Base-by-base conservation (phyloP, 352 stramenopile genomes). In the Phytopythium mirpurense region DNA sequence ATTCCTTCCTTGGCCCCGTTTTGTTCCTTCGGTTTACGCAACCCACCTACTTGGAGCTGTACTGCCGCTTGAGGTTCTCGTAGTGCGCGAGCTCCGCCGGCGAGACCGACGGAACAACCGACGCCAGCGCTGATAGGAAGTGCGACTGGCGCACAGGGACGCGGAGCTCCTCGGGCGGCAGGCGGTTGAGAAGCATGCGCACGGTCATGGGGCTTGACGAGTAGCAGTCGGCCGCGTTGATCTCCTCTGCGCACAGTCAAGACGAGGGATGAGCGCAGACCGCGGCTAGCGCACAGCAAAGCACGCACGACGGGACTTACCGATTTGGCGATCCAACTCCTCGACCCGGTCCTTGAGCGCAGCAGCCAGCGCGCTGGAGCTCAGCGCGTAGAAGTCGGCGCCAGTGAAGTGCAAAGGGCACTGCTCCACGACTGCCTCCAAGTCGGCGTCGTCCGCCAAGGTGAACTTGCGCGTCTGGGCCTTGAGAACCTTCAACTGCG, bases 11-110 rank as follows among this genome's bases (percentile, higher is more conserved):
- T 8, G 14, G 10, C 5, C 15, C 41, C 41, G 24, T 6, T 23
- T 47, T 31, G 11, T 21, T 47, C 29, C n/a, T n/a, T 45, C 40
- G 4, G 5, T 9, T 47, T 32, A 32, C 14, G 40, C 40, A n/a
- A 41, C 40, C 52, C 50, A 46, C 49, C 48, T 86, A 66, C 21
- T 67, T 78, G 9, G 76, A 90, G 54, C 76, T 95, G 66, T 92
- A 96, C 71, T 96, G 80, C 43, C 80, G 60, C 45, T 86, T 86
- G 32, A 96, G 70, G 24, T 78, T 81, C 56, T 96, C 88, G 63
- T 96, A 96, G 57, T 96, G 88, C 37, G 65, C 57, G 38, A 96
- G 74, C 64, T 96, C 88, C 9, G 84, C 81, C 3, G 77, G 65
- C 9, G 86, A 95, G 24, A 96, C 88, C 1, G 88, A 96, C 53